These are phyloP conservation scores for Colletotrichum sojae DNA, from an alignment of 2,329 filamentous ascomycete genomes.

Conservation along the genomic window DNA sequence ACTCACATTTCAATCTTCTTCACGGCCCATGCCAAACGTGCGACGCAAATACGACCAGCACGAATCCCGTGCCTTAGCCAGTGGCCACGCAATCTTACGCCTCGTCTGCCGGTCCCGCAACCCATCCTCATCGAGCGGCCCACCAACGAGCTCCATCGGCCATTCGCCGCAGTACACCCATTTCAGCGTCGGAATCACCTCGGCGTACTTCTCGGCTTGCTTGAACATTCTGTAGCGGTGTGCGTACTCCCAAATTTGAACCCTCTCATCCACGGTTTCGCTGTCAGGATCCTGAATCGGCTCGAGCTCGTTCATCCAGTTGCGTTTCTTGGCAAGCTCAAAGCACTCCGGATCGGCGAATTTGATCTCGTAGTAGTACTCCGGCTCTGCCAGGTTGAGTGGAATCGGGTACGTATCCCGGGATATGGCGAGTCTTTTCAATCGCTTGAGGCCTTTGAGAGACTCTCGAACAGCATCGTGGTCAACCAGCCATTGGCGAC, in stretches of 20 bases:
- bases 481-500: slow-evolving; percentile 12
- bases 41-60: slow-evolving; percentile 9
- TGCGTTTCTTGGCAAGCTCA: too few species aligned
- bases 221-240: slow-evolving; percentile 17
- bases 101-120: background rate
- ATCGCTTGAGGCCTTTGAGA: slow-evolving; percentile 11
- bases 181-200: slow-evolving; percentile 13
- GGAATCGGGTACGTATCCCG: slow-evolving; percentile 10
- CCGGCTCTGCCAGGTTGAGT: too few species aligned
- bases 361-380: too few species aligned
- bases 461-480: slow-evolving; percentile 13
- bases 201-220: slow-evolving; percentile 11
- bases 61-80: background rate
- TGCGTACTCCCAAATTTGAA: slow-evolving; percentile 13
- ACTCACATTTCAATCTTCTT: slow-evolving; percentile 4
- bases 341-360: too few species aligned
- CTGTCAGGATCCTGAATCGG: too few species aligned
- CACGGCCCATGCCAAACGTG: slow-evolving; percentile 7
- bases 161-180: background rate
- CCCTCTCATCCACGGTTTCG: background rate
- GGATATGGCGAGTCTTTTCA: slow-evolving; percentile 17
- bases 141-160: too few species aligned
- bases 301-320: too few species aligned
- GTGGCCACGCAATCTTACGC: slow-evolving; percentile 12
- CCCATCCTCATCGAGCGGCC: too few species aligned